These are phyloP conservation scores for Dalbergia oliveri DNA, from an alignment of 306 rosid genomes.

Conservation along the genomic window DNA sequence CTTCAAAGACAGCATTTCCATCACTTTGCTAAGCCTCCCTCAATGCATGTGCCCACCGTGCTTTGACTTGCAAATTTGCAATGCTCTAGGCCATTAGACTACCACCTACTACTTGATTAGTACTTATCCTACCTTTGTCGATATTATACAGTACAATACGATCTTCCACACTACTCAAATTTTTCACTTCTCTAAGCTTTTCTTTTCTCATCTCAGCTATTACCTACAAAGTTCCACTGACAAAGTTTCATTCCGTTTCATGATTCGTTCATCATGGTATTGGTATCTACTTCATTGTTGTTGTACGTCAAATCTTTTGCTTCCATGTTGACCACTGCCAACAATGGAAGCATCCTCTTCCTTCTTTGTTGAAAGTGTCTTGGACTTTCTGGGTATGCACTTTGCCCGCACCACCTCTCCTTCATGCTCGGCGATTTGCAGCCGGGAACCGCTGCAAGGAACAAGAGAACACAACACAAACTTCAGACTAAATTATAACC, in stretches of 20 bases:
- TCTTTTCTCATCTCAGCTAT: conserved; percentile 28
- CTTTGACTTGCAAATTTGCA: conserved; percentile 57
- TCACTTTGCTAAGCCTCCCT: conserved; percentile 43
- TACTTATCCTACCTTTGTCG: conserved; percentile 42
- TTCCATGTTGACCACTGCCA: conserved; percentile 57
- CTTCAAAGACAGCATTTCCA: conserved; percentile 23
- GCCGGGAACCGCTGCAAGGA: conserved; percentile 68
- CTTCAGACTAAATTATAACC: conserved; percentile 23
- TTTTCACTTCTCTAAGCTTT: conserved; percentile 22
- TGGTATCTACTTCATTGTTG: conserved; percentile 7
- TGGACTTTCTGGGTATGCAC: conserved; percentile 90
- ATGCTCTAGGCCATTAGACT: conserved; percentile 33
- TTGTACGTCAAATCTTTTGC: conserved; percentile 62
- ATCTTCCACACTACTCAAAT: conserved; percentile 21
- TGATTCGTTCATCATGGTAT: background rate
- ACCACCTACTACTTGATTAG: conserved; percentile 33
- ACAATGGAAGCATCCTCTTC: conserved; percentile 48
- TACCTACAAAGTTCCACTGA: conserved; percentile 40
- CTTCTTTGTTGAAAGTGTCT: conserved; percentile 59
- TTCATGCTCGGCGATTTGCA: conserved; percentile 68
- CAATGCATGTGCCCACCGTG: conserved; percentile 49
- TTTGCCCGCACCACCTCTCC: conserved; percentile 69
- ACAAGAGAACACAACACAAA: conserved; percentile 10
- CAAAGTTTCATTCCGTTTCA: conserved; percentile 5
- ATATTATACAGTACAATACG: conserved; percentile 29